phyloP scores from a whole-genome alignment of 116 monocot species.

The Trichopus zeylanicus region DNA sequence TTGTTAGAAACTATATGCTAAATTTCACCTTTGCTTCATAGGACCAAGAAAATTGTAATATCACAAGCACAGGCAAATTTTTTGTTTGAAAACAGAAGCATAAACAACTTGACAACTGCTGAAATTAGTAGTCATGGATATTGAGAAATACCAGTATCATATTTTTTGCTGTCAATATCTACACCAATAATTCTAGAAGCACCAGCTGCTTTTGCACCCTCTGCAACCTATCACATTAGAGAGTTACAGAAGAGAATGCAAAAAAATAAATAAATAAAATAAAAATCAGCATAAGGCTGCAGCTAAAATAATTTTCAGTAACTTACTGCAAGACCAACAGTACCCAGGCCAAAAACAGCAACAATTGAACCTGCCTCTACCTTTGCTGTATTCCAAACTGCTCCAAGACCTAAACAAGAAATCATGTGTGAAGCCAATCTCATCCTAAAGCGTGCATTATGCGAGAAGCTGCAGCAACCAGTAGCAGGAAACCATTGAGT shows the following conservation, averaged over 20 bases:
- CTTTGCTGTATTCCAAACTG: slow-evolving; percentile 98
- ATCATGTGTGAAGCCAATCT: not conserved
- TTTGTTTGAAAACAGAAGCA: too few relatives aligned
- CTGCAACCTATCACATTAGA: slow-evolving; percentile 62
- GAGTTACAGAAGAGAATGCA: not conserved
- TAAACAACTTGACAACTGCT: too few relatives aligned
- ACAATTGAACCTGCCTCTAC: slow-evolving; percentile 89
- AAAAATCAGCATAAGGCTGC: not conserved
- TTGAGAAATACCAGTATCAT: slow-evolving; percentile 62
- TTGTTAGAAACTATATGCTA: too few relatives aligned
- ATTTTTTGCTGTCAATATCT: slow-evolving; percentile 90
- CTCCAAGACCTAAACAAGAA: slow-evolving; percentile 64
- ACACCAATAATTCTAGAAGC: slow-evolving; percentile 93
- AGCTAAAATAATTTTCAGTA: not conserved
- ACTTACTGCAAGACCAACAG: slow-evolving; percentile 95
- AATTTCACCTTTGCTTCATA: too few relatives aligned
- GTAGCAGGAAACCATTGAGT: too few relatives aligned
- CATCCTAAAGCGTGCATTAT: too few relatives aligned
- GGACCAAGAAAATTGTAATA: not conserved
- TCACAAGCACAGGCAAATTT: not conserved
- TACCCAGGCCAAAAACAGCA: slow-evolving; percentile 97
- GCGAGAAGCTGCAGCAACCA: too few relatives aligned
- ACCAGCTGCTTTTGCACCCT: slow-evolving; percentile 95
- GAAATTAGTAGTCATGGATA: not conserved
- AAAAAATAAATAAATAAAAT: not conserved